Base-by-base conservation (phyloP, 345 rosid genomes). In the Eucalyptus globulus region DNA sequence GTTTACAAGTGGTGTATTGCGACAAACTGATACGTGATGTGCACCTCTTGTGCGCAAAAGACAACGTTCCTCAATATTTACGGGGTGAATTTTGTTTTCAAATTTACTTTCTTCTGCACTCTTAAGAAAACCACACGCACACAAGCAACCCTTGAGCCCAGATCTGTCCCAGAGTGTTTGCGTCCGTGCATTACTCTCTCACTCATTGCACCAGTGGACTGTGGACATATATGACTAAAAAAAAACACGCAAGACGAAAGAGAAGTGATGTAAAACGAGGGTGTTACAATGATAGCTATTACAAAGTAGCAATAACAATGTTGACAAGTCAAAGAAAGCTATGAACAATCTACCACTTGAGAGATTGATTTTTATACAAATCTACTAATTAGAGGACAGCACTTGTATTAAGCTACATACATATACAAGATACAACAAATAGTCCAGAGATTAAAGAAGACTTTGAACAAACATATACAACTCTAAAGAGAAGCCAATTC, bases 401-500 rank as follows among this genome's bases (percentile, higher is more conserved):
- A 69, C 24, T 69, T 16, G 80, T 69, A 37, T 17, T 16, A 31
- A 5, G 13, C 43, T 34, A 69, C 24, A 69, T 9, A 69, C 80
- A 85, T 85, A n/a, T 27, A 85, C 87, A 85, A 27, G 31, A 14
- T 14, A 85, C 51, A 85, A 44, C 12, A 45, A 14, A 47, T 85
- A 16, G 34, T 47, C 54, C 22, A 49, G 8, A 49, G 10, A 85
- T 2, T 85, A 44, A 43, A 45, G 60, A 27, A 86, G 43, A 29
- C 31, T 19, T 21, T 60, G 34, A 19, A 87, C 34, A 60, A 49
- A 49, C 56, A 29, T 62, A 62, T 31, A 27, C 26, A 29, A 87
- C 14, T 54, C 88, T 31, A n/a, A 60, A 89, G 87, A 90, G 90
- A 56, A 85, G 91, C 89, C 89, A 89, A 90, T 19, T 90, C 83